Percentiles rank a stretch among this genome's conserved stretches.
phyloP scores from a whole-genome alignment of 345 rosid genomes.

The Hibiscus mutabilis region DNA sequence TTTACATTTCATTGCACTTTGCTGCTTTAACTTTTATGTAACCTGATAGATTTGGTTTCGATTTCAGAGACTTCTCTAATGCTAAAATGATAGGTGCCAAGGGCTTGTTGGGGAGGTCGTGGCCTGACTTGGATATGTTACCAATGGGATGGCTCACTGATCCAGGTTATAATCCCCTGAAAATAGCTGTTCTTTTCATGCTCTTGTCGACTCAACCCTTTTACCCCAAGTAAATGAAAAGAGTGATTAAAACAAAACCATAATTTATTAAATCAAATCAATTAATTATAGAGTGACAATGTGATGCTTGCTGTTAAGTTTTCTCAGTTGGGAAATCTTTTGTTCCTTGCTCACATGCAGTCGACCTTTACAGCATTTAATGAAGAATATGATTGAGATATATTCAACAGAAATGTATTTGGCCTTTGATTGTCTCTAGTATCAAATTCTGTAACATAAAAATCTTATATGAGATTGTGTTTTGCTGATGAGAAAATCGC shows the following conservation, averaged over 20 bases:
- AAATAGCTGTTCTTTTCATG: constrained; percentile 8
- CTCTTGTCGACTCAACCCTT: background rate
- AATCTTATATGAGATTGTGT: background rate
- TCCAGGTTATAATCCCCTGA: constrained; percentile 40
- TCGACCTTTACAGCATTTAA: background rate
- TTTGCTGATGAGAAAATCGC: background rate
- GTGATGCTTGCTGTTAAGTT: constrained; percentile 6
- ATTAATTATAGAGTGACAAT: background rate
- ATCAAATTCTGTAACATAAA: background rate
- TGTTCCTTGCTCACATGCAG: background rate
- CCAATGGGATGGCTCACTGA: constrained; percentile 92
- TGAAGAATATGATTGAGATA: background rate
- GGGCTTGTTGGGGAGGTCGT: constrained; percentile 68
- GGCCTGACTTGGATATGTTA: constrained; percentile 94
- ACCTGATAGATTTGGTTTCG: constrained; percentile 13
- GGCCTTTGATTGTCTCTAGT: background rate
- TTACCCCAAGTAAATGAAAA: background rate
- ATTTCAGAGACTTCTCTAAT: constrained; percentile 56
- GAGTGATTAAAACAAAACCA: constrained; percentile 1
- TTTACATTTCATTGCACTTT: constrained; percentile 5
- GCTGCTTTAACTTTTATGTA: background rate
- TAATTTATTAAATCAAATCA: background rate
- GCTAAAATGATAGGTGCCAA: constrained; percentile 57
- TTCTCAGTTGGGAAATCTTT: background rate
- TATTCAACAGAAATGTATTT: background rate